A percentile compares a stretch with the other conserved stretches of the same genome.
These are phyloP conservation scores for Sideroxylon spinosum DNA, from an alignment of 179 eudicot genomes.

Conservation along the genomic window DNA sequence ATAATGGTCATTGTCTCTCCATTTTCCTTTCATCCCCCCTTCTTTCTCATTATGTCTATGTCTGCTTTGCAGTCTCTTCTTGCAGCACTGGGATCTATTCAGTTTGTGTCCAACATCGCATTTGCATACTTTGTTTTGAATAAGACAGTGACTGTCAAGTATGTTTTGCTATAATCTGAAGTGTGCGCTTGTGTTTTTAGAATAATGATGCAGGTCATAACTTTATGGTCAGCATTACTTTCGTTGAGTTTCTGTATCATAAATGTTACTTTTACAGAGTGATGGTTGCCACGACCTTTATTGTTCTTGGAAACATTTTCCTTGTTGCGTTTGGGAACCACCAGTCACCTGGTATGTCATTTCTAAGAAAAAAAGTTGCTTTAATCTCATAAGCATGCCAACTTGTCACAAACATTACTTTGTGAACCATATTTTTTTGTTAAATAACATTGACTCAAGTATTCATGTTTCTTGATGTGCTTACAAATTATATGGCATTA, in stretches of 20 bases:
- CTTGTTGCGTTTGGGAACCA: conserved; percentile 98
- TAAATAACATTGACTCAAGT: not conserved
- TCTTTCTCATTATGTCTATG: conserved; percentile 11
- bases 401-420: not conserved
- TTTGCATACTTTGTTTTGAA: conserved; percentile 76
- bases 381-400: conserved; percentile 6
- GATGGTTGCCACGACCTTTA: conserved; percentile 76
- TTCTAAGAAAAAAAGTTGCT: not conserved
- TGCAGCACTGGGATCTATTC: conserved; percentile 95
- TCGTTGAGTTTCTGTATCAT: not conserved
- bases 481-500: not conserved
- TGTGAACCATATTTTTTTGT: not conserved
- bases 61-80: conserved; percentile 78
- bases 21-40: not conserved
- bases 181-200: conserved; percentile 6
- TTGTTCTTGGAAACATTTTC: conserved; percentile 89
- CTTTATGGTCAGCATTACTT: not conserved
- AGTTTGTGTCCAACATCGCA: conserved; percentile 89
- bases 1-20: no score
- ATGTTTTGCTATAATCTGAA: conserved; percentile 30
- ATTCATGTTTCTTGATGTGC: not conserved
- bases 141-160: conserved; percentile 78
- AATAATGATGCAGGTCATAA: no score
- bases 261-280: conserved; percentile 47
- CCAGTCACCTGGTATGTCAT: conserved; percentile 84